Evolutionary conservation across 2,329 filamentous ascomycete genomes (phyloP).

Genomic region (Neonectria magnoliae): DNA sequence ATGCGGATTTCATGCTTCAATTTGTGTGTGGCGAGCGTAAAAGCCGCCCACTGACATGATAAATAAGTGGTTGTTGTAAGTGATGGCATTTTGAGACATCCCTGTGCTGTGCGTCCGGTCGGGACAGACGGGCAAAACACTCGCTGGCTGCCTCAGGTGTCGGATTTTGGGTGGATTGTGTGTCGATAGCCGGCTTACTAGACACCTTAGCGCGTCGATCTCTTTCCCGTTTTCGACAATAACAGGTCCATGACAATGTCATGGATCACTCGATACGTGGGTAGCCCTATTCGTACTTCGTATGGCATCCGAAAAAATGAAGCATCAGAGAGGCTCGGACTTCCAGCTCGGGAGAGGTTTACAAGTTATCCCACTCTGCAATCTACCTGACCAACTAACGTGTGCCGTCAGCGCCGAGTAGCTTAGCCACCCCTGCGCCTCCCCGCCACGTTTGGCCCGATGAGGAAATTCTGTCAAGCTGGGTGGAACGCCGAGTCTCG

Average conservation of each 20-base stretch:
- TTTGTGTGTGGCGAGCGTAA: not conserved
- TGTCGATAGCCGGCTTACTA: not conserved
- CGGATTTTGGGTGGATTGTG: not conserved
- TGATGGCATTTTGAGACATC: not conserved
- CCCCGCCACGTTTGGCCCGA: conserved; percentile 1
- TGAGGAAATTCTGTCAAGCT: not conserved
- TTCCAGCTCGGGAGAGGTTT: not conserved
- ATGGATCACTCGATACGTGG: not conserved
- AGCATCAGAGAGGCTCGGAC: not conserved
- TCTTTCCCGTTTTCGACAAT: not conserved
- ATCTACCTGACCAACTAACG: not conserved
- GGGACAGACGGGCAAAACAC: not conserved
- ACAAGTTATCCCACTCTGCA: conserved; percentile 2
- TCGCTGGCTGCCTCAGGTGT: not conserved
- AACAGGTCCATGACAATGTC: not conserved
- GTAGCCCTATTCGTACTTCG: not conserved
- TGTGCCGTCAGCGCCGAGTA: conserved; percentile 1
- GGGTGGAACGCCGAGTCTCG: not conserved
- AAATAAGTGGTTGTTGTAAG: not conserved
- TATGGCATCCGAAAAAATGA: not conserved
- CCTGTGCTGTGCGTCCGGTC: not conserved
- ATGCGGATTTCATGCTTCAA: conserved; percentile 8
- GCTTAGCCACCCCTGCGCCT: conserved; percentile 3
- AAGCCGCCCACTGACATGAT: not conserved
- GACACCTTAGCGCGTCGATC: not conserved